phyloP scores from a whole-genome alignment of 257 asterid genomes.

The Plectranthus barbatus region DNA sequence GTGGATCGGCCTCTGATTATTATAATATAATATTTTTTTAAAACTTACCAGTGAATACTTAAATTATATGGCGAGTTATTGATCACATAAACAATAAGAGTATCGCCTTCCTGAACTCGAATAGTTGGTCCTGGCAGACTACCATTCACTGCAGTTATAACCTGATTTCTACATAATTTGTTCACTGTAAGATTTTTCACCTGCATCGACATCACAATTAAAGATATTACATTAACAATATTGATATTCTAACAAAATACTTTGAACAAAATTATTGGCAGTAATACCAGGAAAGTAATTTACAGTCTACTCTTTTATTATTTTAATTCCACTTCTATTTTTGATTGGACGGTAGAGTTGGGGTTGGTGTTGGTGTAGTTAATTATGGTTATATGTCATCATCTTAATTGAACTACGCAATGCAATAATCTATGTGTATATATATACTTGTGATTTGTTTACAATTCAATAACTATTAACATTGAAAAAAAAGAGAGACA shows the following conservation, averaged over 20 bases:
- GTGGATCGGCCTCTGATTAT: too few species aligned
- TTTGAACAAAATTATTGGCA: too few species aligned
- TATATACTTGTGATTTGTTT: background rate
- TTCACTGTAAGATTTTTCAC: conserved; percentile 45
- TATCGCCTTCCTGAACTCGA: conserved; percentile 54
- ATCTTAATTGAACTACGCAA: background rate
- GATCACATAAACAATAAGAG: conserved; percentile 43
- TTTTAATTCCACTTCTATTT: background rate
- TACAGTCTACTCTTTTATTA: too few species aligned
- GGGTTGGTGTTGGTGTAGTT: background rate
- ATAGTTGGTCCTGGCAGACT: conserved; percentile 60
- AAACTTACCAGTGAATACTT: conserved; percentile 55
- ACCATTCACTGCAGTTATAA: conserved; percentile 61
- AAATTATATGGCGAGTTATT: conserved; percentile 55
- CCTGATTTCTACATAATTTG: conserved; percentile 41
- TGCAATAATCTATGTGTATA: too few species aligned
- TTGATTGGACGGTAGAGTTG: background rate
- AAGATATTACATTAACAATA: too few species aligned
- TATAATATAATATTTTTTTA: background rate
- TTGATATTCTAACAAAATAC: too few species aligned
- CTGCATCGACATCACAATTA: conserved; percentile 18
- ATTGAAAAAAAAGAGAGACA: too few species aligned
- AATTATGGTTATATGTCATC: too few species aligned
- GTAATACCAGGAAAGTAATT: too few species aligned
- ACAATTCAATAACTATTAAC: too few species aligned